These are phyloP conservation scores for Brassica carinata DNA, from an alignment of 345 rosid species.

Conservation along the genomic window DNA sequence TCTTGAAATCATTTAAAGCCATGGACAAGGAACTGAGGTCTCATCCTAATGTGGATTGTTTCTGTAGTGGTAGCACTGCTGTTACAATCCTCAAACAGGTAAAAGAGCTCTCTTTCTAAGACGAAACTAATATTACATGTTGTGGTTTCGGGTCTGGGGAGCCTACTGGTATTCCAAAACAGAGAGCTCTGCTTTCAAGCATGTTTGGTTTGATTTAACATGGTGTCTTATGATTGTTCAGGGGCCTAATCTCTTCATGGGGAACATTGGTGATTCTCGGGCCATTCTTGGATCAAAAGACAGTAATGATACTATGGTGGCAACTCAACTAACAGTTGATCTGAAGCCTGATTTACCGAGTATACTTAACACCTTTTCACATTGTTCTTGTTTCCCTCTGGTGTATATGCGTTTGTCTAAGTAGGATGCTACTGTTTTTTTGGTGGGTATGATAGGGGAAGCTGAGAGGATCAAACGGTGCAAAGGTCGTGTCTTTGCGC, in stretches of 20 bases:
- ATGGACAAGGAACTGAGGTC: slow-evolving; percentile 94
- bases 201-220: slow-evolving; percentile 8
- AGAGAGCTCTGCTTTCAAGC: background rate
- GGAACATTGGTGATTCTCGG: slow-evolving; percentile 96
- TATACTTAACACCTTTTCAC: slow-evolving; percentile 41
- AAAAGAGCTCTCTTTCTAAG: background rate
- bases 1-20: slow-evolving; percentile 82
- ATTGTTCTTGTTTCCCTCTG: background rate
- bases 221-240: slow-evolving; percentile 31
- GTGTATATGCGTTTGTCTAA: background rate
- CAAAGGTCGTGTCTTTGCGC: slow-evolving; percentile 94
- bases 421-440: background rate
- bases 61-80: slow-evolving; percentile 99
- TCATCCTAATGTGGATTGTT: slow-evolving; percentile 91
- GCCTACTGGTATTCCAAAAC: too few relatives aligned
- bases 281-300: slow-evolving; percentile 97
- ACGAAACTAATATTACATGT: too few relatives aligned
- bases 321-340: slow-evolving; percentile 91
- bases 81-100: slow-evolving; percentile 95
- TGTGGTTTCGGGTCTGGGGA: too few relatives aligned
- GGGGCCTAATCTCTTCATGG: slow-evolving; percentile 96
- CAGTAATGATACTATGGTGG: slow-evolving; percentile 70
- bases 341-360: slow-evolving; percentile 97
- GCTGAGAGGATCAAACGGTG: slow-evolving; percentile 96
- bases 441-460: slow-evolving; percentile 61